These are phyloP conservation scores for Triticum dicoccoides DNA, from an alignment of 176 grass and related monocot species.

Conservation along the genomic window DNA sequence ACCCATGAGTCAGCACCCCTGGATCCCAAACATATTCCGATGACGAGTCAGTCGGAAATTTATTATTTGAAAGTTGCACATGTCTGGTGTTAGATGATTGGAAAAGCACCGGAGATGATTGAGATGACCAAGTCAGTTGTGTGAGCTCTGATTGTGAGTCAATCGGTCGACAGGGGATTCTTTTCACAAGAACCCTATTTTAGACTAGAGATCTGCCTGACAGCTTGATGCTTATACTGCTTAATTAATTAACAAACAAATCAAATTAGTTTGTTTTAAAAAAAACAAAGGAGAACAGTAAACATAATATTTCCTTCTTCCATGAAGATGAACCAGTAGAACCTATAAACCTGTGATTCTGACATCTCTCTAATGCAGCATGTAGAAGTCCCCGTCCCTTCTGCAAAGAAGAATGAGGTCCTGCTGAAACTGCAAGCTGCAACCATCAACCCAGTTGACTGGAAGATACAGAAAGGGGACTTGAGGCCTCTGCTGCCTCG, in stretches of 20 bases:
- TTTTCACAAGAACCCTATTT: not conserved
- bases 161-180: not conserved
- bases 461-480: conserved; percentile 70
- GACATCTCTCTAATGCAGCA: conserved; percentile 28
- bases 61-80: no score
- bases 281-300: not conserved
- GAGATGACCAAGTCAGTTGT: not conserved
- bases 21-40: not conserved
- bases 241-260: not conserved
- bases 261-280: conserved; percentile 32
- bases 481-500: conserved; percentile 46
- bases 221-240: not conserved
- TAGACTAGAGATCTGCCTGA: not conserved
- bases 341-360: not conserved
- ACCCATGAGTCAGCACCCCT: not conserved
- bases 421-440: conserved; percentile 64
- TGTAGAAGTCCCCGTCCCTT: conserved; percentile 51
- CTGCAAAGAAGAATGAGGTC: conserved; percentile 55
- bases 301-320: not conserved
- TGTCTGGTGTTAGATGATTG: not conserved
- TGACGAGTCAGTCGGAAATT: not conserved
- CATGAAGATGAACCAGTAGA: not conserved
- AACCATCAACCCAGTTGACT: conserved; percentile 70
- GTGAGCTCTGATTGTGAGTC: not conserved
- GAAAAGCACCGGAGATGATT: not conserved